Conservation (phyloP, 306 rosid genomes). For the Rosa multiflora region DNA sequence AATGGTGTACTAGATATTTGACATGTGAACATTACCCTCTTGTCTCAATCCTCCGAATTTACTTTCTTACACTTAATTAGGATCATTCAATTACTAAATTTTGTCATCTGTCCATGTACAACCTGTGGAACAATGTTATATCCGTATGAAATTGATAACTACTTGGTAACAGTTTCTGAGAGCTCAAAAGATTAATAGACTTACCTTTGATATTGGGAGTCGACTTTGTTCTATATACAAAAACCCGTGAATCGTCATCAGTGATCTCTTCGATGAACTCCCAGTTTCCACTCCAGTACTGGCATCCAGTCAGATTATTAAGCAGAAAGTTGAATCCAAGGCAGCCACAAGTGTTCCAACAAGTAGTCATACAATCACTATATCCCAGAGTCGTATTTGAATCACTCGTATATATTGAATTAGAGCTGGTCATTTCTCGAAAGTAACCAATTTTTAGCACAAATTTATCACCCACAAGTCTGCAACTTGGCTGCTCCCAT, state of each 20-base stretch:
- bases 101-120: neutral
- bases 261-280: neutral
- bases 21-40: neutral
- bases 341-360: conserved; percentile 10
- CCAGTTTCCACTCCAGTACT: conserved; percentile 3
- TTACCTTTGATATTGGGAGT: neutral
- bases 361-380: conserved; percentile 8
- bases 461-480: neutral
- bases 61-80: neutral
- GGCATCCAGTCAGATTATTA: neutral
- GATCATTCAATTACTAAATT: neutral
- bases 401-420: neutral
- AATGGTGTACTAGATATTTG: neutral
- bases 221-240: neutral
- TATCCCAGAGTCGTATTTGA: neutral
- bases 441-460: neutral
- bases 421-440: neutral
- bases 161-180: neutral
- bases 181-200: neutral
- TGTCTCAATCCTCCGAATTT: neutral
- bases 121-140: neutral
- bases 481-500: conserved; percentile 2
- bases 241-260: neutral
- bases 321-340: neutral
- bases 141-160: neutral